Evolutionary conservation across 1,284 basidiomycete species (phyloP), one percentile per base, ranked within the genome.

Genomic region (Papiliotrema nemorosa): DNA sequence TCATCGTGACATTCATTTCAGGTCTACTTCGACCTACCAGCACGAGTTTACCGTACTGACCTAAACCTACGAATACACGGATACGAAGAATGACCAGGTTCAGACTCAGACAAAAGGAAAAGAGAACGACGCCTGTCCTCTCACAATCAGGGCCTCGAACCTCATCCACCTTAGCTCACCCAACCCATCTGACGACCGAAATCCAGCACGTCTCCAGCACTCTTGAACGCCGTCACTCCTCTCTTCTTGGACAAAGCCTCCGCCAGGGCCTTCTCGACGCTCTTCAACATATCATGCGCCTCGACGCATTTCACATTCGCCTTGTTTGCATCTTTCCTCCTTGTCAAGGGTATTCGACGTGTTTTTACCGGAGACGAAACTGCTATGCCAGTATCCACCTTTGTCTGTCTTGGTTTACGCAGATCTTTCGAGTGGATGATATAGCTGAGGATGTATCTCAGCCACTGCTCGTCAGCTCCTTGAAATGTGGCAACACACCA

Each of bases 401-500:
- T 46, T 20, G 46, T 33, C 27, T 35, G 36, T 12, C 53, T 43
- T 13, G 70, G 67, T 49, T 63, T 66, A 21, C 57, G 49, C 0
- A 67, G 44, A 0, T 59, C 54, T n/a, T 53, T 57, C 6, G 64
- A 64, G 22, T 55, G 50, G 3, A 74, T 52, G 9, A 73, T 56
- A 27, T 64, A 63, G 21, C 47, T 36, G 16, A 62, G 44, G 35
- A 74, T 55, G 48, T 73, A 72, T 14, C 64, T 66, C 4, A 75
- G 57, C 73, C 73, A 75, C 63, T 73, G 44, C 53, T 5, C 34
- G 9, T 57, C 54, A 52, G 54, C 38, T 26, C 3, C 29, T 26
- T 13, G 3, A 27, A 31, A 16, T n/a, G 48, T 18, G 42, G 16
- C n/a, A 26, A 68, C 82, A 67, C 67, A 91, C 91, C 81, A 97